These are phyloP conservation scores for Prosopis cineraria DNA, from an alignment of 306 rosid species.

Conservation along the genomic window DNA sequence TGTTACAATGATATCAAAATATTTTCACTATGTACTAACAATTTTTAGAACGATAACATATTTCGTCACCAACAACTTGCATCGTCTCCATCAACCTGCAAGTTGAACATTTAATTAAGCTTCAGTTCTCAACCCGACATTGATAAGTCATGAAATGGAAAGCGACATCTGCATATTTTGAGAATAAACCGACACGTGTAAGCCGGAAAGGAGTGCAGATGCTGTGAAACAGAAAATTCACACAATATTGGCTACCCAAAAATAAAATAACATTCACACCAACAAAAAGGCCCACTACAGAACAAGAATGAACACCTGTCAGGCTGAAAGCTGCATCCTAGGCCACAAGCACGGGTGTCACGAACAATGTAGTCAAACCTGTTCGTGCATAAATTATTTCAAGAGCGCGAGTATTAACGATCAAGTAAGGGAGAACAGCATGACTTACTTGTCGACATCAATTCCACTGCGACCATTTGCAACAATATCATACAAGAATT, in stretches of 20 bases:
- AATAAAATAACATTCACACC: neutral
- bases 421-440: slow-evolving; percentile 16
- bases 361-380: slow-evolving; percentile 95
- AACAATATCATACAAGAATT: slow-evolving; percentile 84
- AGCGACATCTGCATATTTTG: slow-evolving; percentile 23
- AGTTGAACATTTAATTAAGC: slow-evolving; percentile 5
- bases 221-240: slow-evolving; percentile 26
- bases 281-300: slow-evolving; percentile 24
- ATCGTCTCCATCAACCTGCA: slow-evolving; percentile 49
- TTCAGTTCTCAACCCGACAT: slow-evolving; percentile 23
- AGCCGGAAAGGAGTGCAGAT: slow-evolving; percentile 9
- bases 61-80: slow-evolving; percentile 55
- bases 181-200: slow-evolving; percentile 14
- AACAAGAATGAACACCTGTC: slow-evolving; percentile 49
- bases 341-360: slow-evolving; percentile 87
- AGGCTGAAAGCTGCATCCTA: slow-evolving; percentile 84
- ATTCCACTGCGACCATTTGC: slow-evolving; percentile 96
- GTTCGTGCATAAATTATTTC: slow-evolving; percentile 24
- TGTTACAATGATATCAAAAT: slow-evolving; percentile 22
- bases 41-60: slow-evolving; percentile 81
- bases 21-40: slow-evolving; percentile 56
- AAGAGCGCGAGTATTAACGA: slow-evolving; percentile 17
- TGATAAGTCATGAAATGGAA: slow-evolving; percentile 21
- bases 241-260: neutral
- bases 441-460: slow-evolving; percentile 87